phyloP scores from a whole-genome alignment of 1,139 yeast species.

The Pichia sp. region DNA sequence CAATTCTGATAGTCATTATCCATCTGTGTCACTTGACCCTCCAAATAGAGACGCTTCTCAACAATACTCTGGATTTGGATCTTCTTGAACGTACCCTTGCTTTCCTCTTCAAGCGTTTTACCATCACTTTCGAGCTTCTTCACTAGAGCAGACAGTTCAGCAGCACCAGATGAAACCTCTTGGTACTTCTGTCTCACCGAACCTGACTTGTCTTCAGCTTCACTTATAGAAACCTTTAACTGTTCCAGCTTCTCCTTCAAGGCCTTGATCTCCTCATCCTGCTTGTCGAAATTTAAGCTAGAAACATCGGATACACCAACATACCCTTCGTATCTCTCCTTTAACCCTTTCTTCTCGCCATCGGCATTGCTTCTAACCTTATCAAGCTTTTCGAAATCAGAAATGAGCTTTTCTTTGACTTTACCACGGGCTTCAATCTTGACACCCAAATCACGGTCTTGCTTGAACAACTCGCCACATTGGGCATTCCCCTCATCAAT shows the following conservation, averaged over 20 bases:
- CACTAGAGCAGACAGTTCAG: slow-evolving; percentile 42
- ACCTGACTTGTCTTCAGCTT: slow-evolving; percentile 39
- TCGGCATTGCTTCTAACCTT: not conserved
- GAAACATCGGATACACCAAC: not conserved
- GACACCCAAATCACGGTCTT: slow-evolving; percentile 48
- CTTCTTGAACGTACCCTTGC: slow-evolving; percentile 44
- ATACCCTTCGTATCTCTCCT: slow-evolving; percentile 21
- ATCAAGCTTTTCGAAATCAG: slow-evolving; percentile 29
- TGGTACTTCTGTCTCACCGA: slow-evolving; percentile 50
- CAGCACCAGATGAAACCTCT: slow-evolving; percentile 52
- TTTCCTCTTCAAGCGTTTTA: slow-evolving; percentile 35
- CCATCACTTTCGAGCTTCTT: slow-evolving; percentile 34
- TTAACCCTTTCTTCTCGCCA: slow-evolving; percentile 21
- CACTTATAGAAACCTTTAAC: slow-evolving; percentile 35
- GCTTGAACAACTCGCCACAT: slow-evolving; percentile 48
- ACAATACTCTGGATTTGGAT: slow-evolving; percentile 36
- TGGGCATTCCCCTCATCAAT: slow-evolving; percentile 47
- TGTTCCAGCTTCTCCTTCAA: slow-evolving; percentile 36
- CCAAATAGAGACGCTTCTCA: slow-evolving; percentile 6
- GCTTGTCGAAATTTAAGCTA: slow-evolving; percentile 22
- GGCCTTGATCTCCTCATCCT: slow-evolving; percentile 31
- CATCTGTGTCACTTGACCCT: not conserved
- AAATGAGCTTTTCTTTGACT: slow-evolving; percentile 43
- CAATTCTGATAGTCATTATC: slow-evolving; percentile 8
- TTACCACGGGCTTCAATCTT: slow-evolving; percentile 46